Conservation (phyloP, 441 rosid genomes). For the Gossypium lobatum region DNA sequence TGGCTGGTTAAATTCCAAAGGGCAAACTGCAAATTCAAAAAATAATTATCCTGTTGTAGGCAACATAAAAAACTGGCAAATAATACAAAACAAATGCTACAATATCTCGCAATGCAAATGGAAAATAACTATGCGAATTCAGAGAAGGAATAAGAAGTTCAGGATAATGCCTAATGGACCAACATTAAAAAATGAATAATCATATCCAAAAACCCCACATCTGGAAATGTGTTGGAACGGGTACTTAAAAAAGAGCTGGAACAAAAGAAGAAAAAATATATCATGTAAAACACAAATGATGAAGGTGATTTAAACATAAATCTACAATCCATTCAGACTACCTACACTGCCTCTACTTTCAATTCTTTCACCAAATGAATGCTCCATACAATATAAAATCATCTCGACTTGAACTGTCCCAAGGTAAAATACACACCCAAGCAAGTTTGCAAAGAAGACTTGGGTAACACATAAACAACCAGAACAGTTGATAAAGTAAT, state of each 20-base stretch:
- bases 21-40: conserved; percentile 65
- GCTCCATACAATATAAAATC: neutral
- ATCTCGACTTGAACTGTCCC: neutral
- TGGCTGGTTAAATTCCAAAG: conserved; percentile 78
- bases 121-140: neutral
- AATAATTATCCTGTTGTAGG: conserved; percentile 10
- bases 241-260: neutral
- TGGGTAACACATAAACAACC: neutral
- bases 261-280: neutral
- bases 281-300: neutral
- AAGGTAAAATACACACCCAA: conserved; percentile 1
- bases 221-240: too few relatives aligned
- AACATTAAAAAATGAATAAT: too few relatives aligned
- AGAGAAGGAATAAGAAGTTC: neutral
- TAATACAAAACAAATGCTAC: neutral
- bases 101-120: neutral
- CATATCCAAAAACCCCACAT: too few relatives aligned
- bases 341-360: neutral
- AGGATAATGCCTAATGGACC: too few relatives aligned
- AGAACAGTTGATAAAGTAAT: neutral
- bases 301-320: neutral
- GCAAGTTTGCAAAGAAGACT: neutral
- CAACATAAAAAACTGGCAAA: conserved; percentile 4
- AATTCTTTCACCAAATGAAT: neutral
- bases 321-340: neutral